Evolutionary conservation across 1,284 basidiomycete species (phyloP).

Genomic region (Omphalotus olearius): DNA sequence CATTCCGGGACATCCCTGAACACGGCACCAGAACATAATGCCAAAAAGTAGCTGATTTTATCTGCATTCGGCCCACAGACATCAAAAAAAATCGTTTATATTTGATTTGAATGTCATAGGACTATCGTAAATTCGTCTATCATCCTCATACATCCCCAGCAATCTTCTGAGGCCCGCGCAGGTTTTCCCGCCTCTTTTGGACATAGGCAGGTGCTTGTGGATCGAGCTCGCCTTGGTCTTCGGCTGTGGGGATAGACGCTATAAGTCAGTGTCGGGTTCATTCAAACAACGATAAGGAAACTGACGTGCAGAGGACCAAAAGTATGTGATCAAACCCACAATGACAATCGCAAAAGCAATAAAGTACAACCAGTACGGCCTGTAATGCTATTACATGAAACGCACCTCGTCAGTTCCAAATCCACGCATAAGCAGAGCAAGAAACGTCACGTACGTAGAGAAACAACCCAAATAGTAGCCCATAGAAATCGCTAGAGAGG

Average conservation of each 20-base stretch:
- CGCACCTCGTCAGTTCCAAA: constrained; percentile 1
- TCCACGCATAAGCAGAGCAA: constrained; percentile 9
- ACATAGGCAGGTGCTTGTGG: constrained; percentile 63
- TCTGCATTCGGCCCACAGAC: no score
- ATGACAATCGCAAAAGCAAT: constrained; percentile 66
- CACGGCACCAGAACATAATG: no score
- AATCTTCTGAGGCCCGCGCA: constrained; percentile 12
- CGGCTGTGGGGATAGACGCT: constrained; percentile 40
- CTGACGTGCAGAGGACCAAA: constrained; percentile 78
- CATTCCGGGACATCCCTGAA: no score
- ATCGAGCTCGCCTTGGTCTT: constrained; percentile 68
- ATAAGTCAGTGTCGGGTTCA: neutral
- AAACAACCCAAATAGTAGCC: constrained; percentile 74
- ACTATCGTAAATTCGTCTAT: no score
- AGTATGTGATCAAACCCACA: constrained; percentile 73
- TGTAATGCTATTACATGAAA: constrained; percentile 52
- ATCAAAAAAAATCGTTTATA: no score
- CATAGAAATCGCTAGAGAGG: constrained; percentile 82
- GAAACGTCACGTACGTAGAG: constrained; percentile 47
- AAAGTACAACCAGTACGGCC: constrained; percentile 84
- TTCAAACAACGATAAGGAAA: constrained; percentile 14
- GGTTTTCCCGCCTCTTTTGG: constrained; percentile 21
- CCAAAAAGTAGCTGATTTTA: no score
- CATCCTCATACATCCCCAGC: constrained; percentile 1
- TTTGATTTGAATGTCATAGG: no score